A percentile compares a stretch with the other conserved stretches of the same genome.
These are phyloP conservation scores for Paratrypanosoma confusum DNA, from an alignment of 208 protist genomes.

Conservation along the genomic window DNA sequence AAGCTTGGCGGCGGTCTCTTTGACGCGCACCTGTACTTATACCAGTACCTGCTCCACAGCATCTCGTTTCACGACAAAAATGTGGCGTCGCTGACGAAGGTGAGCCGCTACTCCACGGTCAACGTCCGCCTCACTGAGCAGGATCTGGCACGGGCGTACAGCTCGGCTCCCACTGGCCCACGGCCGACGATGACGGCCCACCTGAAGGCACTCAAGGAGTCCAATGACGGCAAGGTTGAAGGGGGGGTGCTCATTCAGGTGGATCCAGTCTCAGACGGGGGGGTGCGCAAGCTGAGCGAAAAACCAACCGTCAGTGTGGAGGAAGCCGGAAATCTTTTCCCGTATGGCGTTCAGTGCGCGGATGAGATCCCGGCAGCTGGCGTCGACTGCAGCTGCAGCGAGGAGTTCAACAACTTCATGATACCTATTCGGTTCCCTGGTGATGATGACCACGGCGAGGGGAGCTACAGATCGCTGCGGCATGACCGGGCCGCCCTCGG, in stretches of 20 bases:
- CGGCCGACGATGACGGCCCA: slow-evolving; percentile 30
- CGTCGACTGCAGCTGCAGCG: too few relatives aligned
- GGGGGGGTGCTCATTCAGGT: slow-evolving; percentile 36
- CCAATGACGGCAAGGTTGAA: slow-evolving; percentile 53
- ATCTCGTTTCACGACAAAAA: slow-evolving; percentile 35
- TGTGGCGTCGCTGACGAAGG: slow-evolving; percentile 12
- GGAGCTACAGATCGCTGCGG: too few relatives aligned
- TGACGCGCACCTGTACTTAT: slow-evolving; percentile 75
- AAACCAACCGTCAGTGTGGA: too few relatives aligned
- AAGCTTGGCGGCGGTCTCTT: slow-evolving; percentile 63
- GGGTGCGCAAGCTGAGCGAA: too few relatives aligned
- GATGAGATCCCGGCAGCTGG: too few relatives aligned
- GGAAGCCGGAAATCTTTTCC: too few relatives aligned
- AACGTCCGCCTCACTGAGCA: slow-evolving; percentile 66
- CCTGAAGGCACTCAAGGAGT: slow-evolving; percentile 34
- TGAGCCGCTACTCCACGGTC: slow-evolving; percentile 45
- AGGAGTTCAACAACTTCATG: too few relatives aligned
- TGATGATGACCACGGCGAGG: too few relatives aligned
- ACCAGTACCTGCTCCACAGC: slow-evolving; percentile 57
- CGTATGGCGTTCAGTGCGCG: too few relatives aligned
- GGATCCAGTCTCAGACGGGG: too few relatives aligned
- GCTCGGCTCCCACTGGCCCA: slow-evolving; percentile 12
- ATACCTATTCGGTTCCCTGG: too few relatives aligned
- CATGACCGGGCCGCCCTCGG: too few relatives aligned
- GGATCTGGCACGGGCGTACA: slow-evolving; percentile 54